Evolutionary conservation across 305 asterid genomes (phyloP).

Genomic region (Fraxinus xanthoxyloides): DNA sequence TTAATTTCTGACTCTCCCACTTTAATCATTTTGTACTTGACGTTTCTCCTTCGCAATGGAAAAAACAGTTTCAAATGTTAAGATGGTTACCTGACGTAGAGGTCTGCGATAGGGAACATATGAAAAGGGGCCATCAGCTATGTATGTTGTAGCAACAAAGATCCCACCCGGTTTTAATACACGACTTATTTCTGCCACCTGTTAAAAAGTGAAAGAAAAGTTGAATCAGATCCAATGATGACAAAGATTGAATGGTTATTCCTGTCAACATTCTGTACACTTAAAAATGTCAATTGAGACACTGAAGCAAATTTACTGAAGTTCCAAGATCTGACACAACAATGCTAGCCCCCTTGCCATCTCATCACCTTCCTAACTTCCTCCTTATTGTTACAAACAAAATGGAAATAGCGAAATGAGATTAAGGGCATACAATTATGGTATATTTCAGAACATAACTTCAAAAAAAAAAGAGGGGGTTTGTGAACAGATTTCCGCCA

Average conservation of each 20-base stretch:
- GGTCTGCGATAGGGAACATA: constrained; percentile 50
- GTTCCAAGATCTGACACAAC: not conserved
- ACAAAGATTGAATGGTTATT: not conserved
- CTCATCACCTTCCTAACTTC: not conserved
- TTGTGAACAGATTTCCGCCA: not conserved
- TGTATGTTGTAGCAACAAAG: constrained; percentile 78
- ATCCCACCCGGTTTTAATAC: constrained; percentile 80
- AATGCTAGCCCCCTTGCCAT: not conserved
- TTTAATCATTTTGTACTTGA: not conserved
- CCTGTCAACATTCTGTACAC: not conserved
- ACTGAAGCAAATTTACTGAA: not conserved
- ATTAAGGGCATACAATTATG: not conserved
- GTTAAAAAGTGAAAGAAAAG: constrained; percentile 6
- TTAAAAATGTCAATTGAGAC: not conserved
- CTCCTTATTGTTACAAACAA: not conserved
- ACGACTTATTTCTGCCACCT: constrained; percentile 93
- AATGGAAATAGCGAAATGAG: not conserved
- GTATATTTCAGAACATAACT: not conserved
- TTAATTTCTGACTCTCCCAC: not conserved
- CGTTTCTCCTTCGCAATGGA: not conserved
- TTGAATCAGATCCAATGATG: not conserved
- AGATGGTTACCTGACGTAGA: constrained; percentile 52
- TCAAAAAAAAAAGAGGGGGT: not conserved
- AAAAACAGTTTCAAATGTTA: not conserved
- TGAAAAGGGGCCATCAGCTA: constrained; percentile 57